Evolutionary conservation across 2,329 filamentous ascomycete genomes (phyloP).

Genomic region (Phyllachora maydis): DNA sequence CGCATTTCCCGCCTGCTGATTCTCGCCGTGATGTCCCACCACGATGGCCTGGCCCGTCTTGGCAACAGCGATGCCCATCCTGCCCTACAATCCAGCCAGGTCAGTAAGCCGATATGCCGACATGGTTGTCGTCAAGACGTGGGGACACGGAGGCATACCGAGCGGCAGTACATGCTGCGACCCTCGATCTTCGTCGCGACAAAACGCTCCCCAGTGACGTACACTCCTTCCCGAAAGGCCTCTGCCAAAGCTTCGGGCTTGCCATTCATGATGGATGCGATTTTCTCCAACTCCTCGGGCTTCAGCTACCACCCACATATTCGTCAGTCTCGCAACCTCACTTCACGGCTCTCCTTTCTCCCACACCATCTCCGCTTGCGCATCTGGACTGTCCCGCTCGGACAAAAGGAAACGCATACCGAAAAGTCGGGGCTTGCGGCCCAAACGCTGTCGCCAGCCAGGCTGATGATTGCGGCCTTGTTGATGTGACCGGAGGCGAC

Average conservation of each 20-base stretch:
- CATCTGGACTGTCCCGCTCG: too few relatives aligned
- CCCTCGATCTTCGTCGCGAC: constrained; percentile 59
- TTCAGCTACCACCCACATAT: too few relatives aligned
- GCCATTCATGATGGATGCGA: constrained; percentile 29
- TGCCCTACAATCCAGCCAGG: constrained; percentile 35
- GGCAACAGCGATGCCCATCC: constrained; percentile 59
- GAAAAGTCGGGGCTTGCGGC: constrained; percentile 49
- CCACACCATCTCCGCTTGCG: not conserved
- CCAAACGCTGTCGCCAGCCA: constrained; percentile 64
- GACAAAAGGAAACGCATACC: constrained; percentile 33
- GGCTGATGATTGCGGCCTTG: constrained; percentile 69
- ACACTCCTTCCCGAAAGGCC: constrained; percentile 51
- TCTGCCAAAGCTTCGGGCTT: constrained; percentile 32
- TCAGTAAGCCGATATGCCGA: too few relatives aligned
- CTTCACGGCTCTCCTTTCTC: constrained; percentile 1
- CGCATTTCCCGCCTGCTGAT: constrained; percentile 51
- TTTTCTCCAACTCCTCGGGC: constrained; percentile 35
- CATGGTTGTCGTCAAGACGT: too few relatives aligned
- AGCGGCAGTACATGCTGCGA: constrained; percentile 65
- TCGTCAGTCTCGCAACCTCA: too few relatives aligned
- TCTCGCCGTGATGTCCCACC: constrained; percentile 68
- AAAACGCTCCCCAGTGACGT: constrained; percentile 59
- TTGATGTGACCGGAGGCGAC: constrained; percentile 61
- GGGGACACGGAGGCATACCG: constrained; percentile 32
- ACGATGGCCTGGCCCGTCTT: constrained; percentile 83